phyloP scores from a whole-genome alignment of 2,329 filamentous ascomycete genomes.

The Nemania sp. region DNA sequence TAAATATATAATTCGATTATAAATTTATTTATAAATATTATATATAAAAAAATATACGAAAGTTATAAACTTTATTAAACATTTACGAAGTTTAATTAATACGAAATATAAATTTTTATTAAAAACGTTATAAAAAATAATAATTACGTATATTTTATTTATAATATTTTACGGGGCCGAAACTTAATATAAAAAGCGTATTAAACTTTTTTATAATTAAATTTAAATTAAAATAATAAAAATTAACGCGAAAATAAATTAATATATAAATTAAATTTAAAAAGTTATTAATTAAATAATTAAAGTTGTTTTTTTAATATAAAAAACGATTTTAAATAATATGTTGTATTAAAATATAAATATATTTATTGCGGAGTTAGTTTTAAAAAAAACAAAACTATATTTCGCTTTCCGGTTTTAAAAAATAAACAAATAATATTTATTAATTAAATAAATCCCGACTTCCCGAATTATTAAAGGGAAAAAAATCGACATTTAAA shows the following conservation, averaged over 20 bases:
- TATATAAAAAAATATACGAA: background rate
- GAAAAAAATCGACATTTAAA: no score
- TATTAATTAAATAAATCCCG: no score
- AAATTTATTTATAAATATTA: background rate
- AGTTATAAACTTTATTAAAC: background rate
- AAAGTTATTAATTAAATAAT: background rate
- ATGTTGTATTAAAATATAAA: background rate
- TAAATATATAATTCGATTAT: background rate
- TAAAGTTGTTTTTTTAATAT: background rate
- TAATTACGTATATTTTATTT: no score
- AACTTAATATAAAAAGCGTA: no score
- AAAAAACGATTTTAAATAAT: background rate
- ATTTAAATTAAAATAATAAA: background rate
- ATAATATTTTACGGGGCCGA: no score
- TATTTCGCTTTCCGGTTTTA: background rate
- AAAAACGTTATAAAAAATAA: no score
- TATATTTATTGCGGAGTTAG: background rate
- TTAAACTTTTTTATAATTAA: background rate
- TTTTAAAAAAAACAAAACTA: background rate
- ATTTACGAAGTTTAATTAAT: background rate
- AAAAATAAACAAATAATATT: background rate
- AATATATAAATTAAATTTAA: background rate
- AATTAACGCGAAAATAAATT: background rate
- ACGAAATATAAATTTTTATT: background rate
- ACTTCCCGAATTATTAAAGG: no score